Evolutionary conservation across 1,284 basidiomycete species (phyloP).

Genomic region (Moniliella sp.): DNA sequence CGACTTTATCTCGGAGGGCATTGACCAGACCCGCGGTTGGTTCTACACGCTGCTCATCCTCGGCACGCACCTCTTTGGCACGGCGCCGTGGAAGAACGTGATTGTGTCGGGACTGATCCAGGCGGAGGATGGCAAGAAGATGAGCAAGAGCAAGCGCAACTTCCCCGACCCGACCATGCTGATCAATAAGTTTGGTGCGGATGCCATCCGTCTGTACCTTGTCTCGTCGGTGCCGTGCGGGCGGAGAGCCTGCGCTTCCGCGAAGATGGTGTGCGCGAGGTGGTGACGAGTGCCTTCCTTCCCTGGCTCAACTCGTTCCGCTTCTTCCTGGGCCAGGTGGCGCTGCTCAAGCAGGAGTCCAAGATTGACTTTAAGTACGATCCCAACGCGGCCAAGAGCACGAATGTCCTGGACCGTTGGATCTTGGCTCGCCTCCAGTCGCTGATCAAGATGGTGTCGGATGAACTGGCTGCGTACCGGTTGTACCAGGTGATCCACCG

Average conservation of each 20-base stretch:
- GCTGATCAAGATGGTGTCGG: conserved; percentile 67
- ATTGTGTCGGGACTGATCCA: conserved; percentile 88
- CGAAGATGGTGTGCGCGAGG: conserved; percentile 90
- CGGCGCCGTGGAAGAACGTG: conserved; percentile 92
- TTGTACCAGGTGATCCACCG: conserved; percentile 96
- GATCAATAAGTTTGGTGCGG: conserved; percentile 78
- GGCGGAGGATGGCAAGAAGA: conserved; percentile 96
- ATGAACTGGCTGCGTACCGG: conserved; percentile 73
- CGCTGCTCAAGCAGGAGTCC: conserved; percentile 61
- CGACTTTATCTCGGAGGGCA: conserved; percentile 94
- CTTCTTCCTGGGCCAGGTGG: conserved; percentile 92
- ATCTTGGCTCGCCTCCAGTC: conserved; percentile 90
- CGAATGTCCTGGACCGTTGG: conserved; percentile 97
- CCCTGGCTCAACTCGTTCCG: conserved; percentile 99
- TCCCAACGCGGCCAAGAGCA: conserved; percentile 57
- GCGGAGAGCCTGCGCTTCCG: conserved; percentile 94
- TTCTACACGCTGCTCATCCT: conserved; percentile 95
- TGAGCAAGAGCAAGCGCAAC: conserved; percentile 94
- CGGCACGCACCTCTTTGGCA: conserved; percentile 76
- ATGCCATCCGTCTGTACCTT: conserved; percentile 88
- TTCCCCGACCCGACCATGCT: conserved; percentile 90
- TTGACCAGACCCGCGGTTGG: conserved; percentile 55
- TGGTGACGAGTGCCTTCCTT: conserved; percentile 75
- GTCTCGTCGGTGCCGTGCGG: conserved; percentile 93
- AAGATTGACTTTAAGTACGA: conserved; percentile 67